These are phyloP conservation scores for Purpureocillium lavendulum DNA, from an alignment of 2,329 filamentous ascomycete species.

Conservation along the genomic window DNA sequence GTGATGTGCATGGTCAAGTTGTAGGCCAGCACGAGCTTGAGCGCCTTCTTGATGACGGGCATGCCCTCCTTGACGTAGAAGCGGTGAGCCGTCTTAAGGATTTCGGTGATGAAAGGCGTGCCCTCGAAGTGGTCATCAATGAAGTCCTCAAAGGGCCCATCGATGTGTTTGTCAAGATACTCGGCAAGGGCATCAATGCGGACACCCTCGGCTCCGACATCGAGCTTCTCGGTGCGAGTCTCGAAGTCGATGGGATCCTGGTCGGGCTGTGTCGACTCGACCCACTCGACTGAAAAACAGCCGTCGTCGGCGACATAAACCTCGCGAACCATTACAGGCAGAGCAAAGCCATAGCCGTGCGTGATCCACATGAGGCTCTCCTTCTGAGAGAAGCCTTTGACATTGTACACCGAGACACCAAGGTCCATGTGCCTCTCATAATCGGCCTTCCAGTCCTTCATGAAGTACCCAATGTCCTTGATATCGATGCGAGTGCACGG, in stretches of 20 bases:
- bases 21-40: conserved; percentile 93
- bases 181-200: conserved; percentile 74
- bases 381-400: conserved; percentile 71
- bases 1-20: conserved; percentile 93
- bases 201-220: conserved; percentile 82
- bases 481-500: conserved; percentile 97
- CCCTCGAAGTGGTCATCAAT: conserved; percentile 95
- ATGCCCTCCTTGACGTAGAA: conserved; percentile 85
- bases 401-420: conserved; percentile 87
- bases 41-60: conserved; percentile 84
- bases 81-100: conserved; percentile 90
- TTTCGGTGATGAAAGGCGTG: conserved; percentile 89
- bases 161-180: conserved; percentile 92
- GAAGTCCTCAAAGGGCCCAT: conserved; percentile 84
- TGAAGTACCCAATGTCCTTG: conserved; percentile 96
- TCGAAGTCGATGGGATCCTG: conserved; percentile 75
- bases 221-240: conserved; percentile 78
- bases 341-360: conserved; percentile 87
- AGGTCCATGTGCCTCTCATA: conserved; percentile 84
- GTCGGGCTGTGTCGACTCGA: conserved; percentile 63
- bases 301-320: conserved; percentile 87
- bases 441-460: conserved; percentile 98
- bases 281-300: conserved; percentile 91
- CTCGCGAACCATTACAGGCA: conserved; percentile 89
- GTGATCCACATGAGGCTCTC: conserved; percentile 81